These are phyloP conservation scores for Myrmaecium sp. DNA, from an alignment of 2,329 filamentous ascomycete species.

Conservation along the genomic window DNA sequence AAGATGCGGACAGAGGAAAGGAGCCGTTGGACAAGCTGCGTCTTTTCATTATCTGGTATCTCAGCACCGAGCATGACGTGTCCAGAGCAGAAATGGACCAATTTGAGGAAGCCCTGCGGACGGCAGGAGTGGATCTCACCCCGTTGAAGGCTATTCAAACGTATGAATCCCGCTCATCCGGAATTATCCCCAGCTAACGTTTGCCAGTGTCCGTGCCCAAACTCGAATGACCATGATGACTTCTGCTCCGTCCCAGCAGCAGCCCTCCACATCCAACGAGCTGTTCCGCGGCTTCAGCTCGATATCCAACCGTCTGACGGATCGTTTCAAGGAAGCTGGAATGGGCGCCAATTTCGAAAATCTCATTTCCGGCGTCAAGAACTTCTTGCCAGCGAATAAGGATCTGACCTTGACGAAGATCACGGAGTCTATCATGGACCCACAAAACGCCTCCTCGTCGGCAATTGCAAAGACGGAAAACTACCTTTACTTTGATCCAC, in stretches of 20 bases:
- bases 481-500: conserved; percentile 93
- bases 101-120: conserved; percentile 69
- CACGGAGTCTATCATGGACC: conserved; percentile 96
- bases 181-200: conserved; percentile 2
- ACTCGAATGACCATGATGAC: conserved; percentile 98
- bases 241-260: conserved; percentile 52
- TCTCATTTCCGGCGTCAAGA: conserved; percentile 90
- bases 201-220: conserved; percentile 61
- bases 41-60: conserved; percentile 79
- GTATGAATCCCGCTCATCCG: conserved; percentile 40
- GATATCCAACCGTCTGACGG: conserved; percentile 79
- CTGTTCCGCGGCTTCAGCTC: conserved; percentile 88
- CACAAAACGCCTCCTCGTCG: conserved; percentile 69
- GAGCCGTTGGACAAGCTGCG: conserved; percentile 79
- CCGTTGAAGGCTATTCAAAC: conserved; percentile 81
- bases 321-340: conserved; percentile 84
- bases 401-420: conserved; percentile 96
- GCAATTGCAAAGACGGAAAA: conserved; percentile 93
- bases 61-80: conserved; percentile 84
- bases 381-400: conserved; percentile 89
- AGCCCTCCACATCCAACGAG: conserved; percentile 49
- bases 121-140: conserved; percentile 59
- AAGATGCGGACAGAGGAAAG: conserved; percentile 63
- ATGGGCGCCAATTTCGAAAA: conserved; percentile 80
- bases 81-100: conserved; percentile 65